phyloP scores from a whole-genome alignment of 208 protist species.

The Leishmania martiniquensis region DNA sequence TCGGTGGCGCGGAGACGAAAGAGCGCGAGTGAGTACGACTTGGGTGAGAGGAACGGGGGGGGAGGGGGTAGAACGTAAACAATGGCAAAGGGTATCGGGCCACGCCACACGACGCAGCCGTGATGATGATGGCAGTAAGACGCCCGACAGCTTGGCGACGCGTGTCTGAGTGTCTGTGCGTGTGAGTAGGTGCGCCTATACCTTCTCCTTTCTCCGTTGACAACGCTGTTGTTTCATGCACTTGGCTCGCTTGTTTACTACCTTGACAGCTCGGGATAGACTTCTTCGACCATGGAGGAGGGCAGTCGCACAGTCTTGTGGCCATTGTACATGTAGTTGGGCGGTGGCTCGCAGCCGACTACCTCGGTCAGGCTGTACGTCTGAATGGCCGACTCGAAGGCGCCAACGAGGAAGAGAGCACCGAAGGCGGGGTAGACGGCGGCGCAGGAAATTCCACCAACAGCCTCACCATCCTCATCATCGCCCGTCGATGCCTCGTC shows the following conservation, averaged over 20 bases:
- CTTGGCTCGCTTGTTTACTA: not conserved
- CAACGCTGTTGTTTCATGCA: too few species aligned
- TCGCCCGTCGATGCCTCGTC: slow-evolving; percentile 1
- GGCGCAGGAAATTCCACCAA: slow-evolving; percentile 59
- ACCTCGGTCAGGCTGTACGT: slow-evolving; percentile 68
- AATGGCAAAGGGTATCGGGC: not conserved
- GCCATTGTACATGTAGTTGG: slow-evolving; percentile 78
- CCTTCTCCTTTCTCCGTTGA: not conserved
- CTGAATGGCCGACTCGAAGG: slow-evolving; percentile 70
- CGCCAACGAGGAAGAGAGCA: slow-evolving; percentile 75
- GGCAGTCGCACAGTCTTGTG: slow-evolving; percentile 71
- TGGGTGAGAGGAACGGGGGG: not conserved
- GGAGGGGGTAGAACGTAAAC: not conserved
- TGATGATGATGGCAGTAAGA: not conserved
- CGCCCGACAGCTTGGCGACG: not conserved
- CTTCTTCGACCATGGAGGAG: slow-evolving; percentile 35
- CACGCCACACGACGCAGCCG: not conserved
- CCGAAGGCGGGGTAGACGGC: slow-evolving; percentile 56
- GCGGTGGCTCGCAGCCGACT: slow-evolving; percentile 67
- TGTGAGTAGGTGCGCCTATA: not conserved
- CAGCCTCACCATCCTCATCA: slow-evolving; percentile 27
- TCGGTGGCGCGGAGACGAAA: not conserved
- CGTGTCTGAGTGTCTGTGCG: not conserved
- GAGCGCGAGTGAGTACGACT: too few species aligned
- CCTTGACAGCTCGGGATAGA: slow-evolving; percentile 20